Evolutionary conservation across 257 asterid species (phyloP), one percentile per base, ranked within the genome.

Genomic region (Solanum peruvianum): DNA sequence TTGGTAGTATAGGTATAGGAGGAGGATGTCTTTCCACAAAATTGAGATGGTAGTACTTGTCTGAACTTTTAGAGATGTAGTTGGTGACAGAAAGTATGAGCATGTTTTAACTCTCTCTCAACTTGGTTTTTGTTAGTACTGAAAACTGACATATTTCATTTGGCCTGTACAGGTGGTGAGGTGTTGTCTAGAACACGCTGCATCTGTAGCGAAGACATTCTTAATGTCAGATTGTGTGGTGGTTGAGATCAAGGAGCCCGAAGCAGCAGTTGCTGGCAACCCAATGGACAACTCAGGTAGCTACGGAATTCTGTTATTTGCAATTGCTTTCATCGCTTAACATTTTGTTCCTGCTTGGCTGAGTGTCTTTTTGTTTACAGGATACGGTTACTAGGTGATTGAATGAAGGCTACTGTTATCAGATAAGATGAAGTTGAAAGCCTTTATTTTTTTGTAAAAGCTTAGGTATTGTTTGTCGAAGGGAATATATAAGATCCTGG

Each of bases 271-370:
- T 33, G 92, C 91, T 4, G 98, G 90, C 10, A 97, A 84, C 92
- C 99, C 99, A 3, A 97, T 97, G 99, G 99, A 97, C 93, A 97
- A 95, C 86, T 97, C 99, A 52, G 99, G 99, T 95, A 90, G 29
- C 41, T 20, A 45, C 39, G 14, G 25, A 47, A 18, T 52, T 27
- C 37, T 6, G 11, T 37, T 84, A 13, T 60, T 31, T 4, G 21
- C 13, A 35, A 39, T 25, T 66, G 29, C 44, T 15, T 66, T 27
- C 18, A 6, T 72, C 18, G 10, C 13, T 71, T 21, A 0, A 27
- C 35, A 21, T 20, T 14, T 84, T 1, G 14, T 67, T 16, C 3
- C 78, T 18, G 47, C 9, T 67, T 44, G 60, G 29, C 44, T 20
- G 16, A 31, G 47, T 27, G 10, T 41, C 37, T n/a, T 73, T 60